phyloP scores from a whole-genome alignment of 2,329 filamentous ascomycete species.

The Alternaria consortialis region DNA sequence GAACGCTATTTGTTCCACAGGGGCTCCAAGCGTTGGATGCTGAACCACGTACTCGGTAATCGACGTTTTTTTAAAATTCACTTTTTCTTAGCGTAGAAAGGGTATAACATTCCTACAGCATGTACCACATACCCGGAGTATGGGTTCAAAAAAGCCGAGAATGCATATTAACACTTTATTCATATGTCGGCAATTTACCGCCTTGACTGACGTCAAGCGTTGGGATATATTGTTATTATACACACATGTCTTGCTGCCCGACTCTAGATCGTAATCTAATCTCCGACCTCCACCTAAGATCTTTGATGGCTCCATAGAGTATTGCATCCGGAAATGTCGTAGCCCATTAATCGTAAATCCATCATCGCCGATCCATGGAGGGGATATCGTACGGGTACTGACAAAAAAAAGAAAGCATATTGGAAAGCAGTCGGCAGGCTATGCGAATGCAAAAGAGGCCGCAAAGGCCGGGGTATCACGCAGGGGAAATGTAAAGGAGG shows the following conservation, averaged over 20 bases:
- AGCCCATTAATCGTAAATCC: conserved; percentile 26
- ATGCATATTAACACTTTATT: conserved; percentile 22
- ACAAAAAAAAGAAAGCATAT: conserved; percentile 15
- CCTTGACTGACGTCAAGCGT: conserved; percentile 15
- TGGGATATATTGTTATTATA: conserved; percentile 9
- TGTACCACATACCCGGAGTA: conserved; percentile 2
- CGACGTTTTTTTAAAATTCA: neutral
- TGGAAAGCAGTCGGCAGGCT: conserved; percentile 27
- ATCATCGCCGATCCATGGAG: conserved; percentile 27
- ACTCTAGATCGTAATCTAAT: neutral
- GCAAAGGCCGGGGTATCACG: conserved; percentile 46
- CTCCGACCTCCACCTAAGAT: neutral
- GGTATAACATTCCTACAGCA: neutral
- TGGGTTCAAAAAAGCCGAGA: conserved; percentile 12
- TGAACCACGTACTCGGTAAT: conserved; percentile 12
- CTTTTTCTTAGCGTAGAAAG: conserved; percentile 2
- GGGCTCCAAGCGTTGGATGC: neutral
- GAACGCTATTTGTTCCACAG: conserved; percentile 12
- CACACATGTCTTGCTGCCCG: conserved; percentile 6
- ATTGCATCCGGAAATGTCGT: conserved; percentile 8
- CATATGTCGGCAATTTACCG: conserved; percentile 17
- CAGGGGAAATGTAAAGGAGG: conserved; percentile 22
- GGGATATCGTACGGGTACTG: conserved; percentile 29
- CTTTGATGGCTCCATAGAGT: neutral
- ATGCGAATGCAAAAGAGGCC: conserved; percentile 35